phyloP scores from a whole-genome alignment of 306 rosid genomes.

The Morella rubra region DNA sequence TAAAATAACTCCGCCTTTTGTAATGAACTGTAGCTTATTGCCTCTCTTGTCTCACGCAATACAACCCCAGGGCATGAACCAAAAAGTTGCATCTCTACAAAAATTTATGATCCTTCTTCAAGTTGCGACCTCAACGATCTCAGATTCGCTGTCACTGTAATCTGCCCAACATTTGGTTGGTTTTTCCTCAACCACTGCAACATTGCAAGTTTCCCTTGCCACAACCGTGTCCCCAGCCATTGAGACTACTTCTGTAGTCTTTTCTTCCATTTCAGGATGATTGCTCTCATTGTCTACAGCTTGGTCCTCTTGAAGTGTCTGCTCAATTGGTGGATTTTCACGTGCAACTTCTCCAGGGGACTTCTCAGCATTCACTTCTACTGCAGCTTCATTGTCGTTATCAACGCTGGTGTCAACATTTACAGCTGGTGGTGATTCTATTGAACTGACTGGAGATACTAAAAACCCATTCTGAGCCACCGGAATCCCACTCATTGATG shows the following conservation, averaged over 20 bases:
- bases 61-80: slow-evolving; percentile 26
- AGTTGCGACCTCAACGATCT: slow-evolving; percentile 56
- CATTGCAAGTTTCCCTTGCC: slow-evolving; percentile 36
- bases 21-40: not conserved
- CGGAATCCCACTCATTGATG: slow-evolving; percentile 45
- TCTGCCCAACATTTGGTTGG: slow-evolving; percentile 88
- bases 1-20: slow-evolving; percentile 9
- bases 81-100: slow-evolving; percentile 10
- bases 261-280: slow-evolving; percentile 43
- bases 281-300: slow-evolving; percentile 33
- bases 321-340: slow-evolving; percentile 47
- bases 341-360: slow-evolving; percentile 32
- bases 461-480: slow-evolving; percentile 51
- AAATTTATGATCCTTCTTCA: slow-evolving; percentile 37
- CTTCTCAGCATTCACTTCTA: slow-evolving; percentile 38
- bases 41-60: slow-evolving; percentile 24
- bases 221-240: slow-evolving; percentile 29
- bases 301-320: slow-evolving; percentile 43
- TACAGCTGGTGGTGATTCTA: slow-evolving; percentile 43
- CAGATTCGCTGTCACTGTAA: slow-evolving; percentile 82
- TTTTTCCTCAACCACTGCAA: slow-evolving; percentile 41
- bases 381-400: slow-evolving; percentile 33
- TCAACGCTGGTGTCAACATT: slow-evolving; percentile 37
- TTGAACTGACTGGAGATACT: slow-evolving; percentile 53
- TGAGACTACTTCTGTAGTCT: slow-evolving; percentile 36